These are phyloP conservation scores for Conringia planisiliqua DNA, from an alignment of 345 rosid genomes.

Conservation along the genomic window DNA sequence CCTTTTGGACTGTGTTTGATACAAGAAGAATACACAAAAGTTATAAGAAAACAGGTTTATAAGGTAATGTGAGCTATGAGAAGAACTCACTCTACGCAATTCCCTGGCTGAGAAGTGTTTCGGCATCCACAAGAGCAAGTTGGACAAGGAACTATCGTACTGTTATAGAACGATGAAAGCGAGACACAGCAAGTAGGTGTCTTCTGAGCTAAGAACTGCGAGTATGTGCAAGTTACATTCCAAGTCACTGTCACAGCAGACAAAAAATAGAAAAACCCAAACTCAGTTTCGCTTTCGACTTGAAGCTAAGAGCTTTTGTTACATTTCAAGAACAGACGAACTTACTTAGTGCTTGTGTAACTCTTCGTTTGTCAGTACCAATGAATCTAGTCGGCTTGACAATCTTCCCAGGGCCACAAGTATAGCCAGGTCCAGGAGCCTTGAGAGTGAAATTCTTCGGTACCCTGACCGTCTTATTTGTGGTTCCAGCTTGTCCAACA, in stretches of 20 bases:
- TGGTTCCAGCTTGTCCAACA: conserved; percentile 72
- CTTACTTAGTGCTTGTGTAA: conserved; percentile 77
- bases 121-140: conserved; percentile 82
- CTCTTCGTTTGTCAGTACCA: conserved; percentile 56
- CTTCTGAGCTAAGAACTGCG: conserved; percentile 68
- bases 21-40: background rate
- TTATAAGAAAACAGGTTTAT: conserved; percentile 20
- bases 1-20: conserved; percentile 18
- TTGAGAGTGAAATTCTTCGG: conserved; percentile 68
- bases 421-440: conserved; percentile 78
- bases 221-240: conserved; percentile 88
- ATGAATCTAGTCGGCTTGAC: conserved; percentile 65
- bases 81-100: conserved; percentile 58
- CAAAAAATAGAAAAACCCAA: background rate
- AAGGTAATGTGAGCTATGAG: conserved; percentile 26
- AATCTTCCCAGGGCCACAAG: conserved; percentile 72
- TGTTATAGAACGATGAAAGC: conserved; percentile 74
- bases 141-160: conserved; percentile 68
- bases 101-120: conserved; percentile 43
- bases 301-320: background rate
- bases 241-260: conserved; percentile 64
- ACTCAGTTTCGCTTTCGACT: background rate
- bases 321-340: conserved; percentile 1
- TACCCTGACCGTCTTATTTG: conserved; percentile 70
- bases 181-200: conserved; percentile 83